phyloP scores from a whole-genome alignment of 768 basidiomycete species.

The Auricularia sp. region DNA sequence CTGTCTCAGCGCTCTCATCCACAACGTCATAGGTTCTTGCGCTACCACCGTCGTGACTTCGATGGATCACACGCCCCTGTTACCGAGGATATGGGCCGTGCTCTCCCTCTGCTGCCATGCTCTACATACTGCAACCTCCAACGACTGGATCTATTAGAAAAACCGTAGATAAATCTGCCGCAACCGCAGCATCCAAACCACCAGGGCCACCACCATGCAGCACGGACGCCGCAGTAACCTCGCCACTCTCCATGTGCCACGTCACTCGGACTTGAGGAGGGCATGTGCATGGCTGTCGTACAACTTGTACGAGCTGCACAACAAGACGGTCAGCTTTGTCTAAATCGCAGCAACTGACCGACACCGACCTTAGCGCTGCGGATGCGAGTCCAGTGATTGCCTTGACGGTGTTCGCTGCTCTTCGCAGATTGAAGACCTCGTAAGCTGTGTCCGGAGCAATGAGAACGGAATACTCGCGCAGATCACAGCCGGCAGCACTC shows the following conservation, averaged over 20 bases:
- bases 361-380: slow-evolving; percentile 69
- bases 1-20: no score
- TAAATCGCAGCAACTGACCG: slow-evolving; percentile 9
- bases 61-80: no score
- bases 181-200: background rate
- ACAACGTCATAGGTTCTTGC: no score
- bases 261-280: slow-evolving; percentile 42
- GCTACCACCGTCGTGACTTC: no score
- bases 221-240: background rate
- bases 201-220: background rate
- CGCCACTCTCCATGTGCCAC: background rate
- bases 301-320: slow-evolving; percentile 56
- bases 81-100: no score
- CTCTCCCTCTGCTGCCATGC: no score
- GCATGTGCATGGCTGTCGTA: slow-evolving; percentile 59
- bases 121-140: no score
- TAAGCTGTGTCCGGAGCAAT: slow-evolving; percentile 42
- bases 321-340: background rate
- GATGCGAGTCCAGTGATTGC: slow-evolving; percentile 57
- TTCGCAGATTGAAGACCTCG: slow-evolving; percentile 62
- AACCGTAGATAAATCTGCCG: no score
- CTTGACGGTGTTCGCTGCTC: slow-evolving; percentile 49
- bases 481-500: slow-evolving; percentile 14
- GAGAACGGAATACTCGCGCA: background rate
- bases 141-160: no score